These are phyloP conservation scores for Spathaspora girioi DNA, from an alignment of 805 yeast species.

Conservation along the genomic window DNA sequence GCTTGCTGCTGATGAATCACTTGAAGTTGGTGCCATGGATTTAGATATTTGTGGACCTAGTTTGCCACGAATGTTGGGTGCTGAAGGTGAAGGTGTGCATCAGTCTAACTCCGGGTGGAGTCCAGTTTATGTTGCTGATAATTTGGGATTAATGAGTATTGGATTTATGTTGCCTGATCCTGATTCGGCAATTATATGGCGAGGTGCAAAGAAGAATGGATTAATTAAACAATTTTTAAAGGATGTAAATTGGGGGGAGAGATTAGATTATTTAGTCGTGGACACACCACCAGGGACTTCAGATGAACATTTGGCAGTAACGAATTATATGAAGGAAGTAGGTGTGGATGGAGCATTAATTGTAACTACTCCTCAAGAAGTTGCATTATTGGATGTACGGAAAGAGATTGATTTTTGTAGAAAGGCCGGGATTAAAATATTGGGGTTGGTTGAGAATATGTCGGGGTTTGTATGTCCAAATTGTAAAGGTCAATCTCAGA, in stretches of 20 bases:
- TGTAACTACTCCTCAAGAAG: conserved; percentile 98
- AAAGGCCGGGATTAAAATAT: conserved; percentile 79
- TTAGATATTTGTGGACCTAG: conserved; percentile 98
- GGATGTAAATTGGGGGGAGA: conserved; percentile 92
- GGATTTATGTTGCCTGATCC: conserved; percentile 91
- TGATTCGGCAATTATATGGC: conserved; percentile 94
- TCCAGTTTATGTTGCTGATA: conserved; percentile 94
- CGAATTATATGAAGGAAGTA: conserved; percentile 79
- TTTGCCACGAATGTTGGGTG: conserved; percentile 90
- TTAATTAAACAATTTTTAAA: conserved; percentile 88
- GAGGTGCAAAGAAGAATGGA: conserved; percentile 94
- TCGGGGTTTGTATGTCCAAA: conserved; percentile 96
- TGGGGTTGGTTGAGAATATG: conserved; percentile 97
- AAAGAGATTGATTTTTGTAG: conserved; percentile 94
- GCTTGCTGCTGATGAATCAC: conserved; percentile 68
- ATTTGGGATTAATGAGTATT: conserved; percentile 91
- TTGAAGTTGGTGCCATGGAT: conserved; percentile 96
- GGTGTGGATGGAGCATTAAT: conserved; percentile 95
- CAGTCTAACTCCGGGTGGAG: conserved; percentile 93
- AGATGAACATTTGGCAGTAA: conserved; percentile 92
- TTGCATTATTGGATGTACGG: conserved; percentile 88
- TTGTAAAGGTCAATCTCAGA: conserved; percentile 85
- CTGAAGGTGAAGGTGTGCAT: conserved; percentile 80
- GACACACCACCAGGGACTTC: conserved; percentile 99
- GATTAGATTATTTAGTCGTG: conserved; percentile 75